phyloP scores from a whole-genome alignment of 2,329 filamentous ascomycete species.

The Xylaria sp. region DNA sequence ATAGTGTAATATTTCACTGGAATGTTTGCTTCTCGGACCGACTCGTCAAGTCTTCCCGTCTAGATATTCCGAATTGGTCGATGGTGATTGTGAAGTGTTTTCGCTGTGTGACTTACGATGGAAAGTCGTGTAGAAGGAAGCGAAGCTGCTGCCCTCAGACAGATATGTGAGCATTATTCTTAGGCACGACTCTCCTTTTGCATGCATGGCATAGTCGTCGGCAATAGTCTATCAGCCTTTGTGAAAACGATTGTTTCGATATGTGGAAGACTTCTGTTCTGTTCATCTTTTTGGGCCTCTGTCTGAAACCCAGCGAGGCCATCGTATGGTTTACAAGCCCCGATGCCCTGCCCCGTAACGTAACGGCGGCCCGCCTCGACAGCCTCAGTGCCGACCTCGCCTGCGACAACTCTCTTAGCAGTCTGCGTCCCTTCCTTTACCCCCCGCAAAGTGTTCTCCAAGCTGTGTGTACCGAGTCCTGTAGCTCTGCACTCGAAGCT shows the following conservation, averaged over 20 bases:
- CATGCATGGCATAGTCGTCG: background rate
- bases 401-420: slow-evolving; percentile 12
- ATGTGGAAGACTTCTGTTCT: slow-evolving; percentile 18
- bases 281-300: slow-evolving; percentile 3
- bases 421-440: slow-evolving; percentile 10
- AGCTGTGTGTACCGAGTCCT: background rate
- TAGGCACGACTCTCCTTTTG: background rate
- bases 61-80: background rate
- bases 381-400: slow-evolving; percentile 10
- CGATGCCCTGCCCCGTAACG: slow-evolving; percentile 1
- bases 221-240: too few relatives aligned
- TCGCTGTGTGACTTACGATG: background rate
- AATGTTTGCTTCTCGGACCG: too few relatives aligned
- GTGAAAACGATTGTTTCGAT: too few relatives aligned
- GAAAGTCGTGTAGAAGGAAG: background rate
- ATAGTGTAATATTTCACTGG: too few relatives aligned
- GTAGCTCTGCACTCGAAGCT: background rate
- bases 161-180: background rate
- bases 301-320: slow-evolving; percentile 3
- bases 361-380: background rate
- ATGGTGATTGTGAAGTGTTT: background rate
- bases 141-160: background rate
- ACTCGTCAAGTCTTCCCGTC: too few relatives aligned
- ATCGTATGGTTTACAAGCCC: slow-evolving; percentile 13
- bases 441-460: slow-evolving; percentile 5